Evolutionary conservation across 2,329 filamentous ascomycete species (phyloP).

Genomic region (Claviceps purpurea): DNA sequence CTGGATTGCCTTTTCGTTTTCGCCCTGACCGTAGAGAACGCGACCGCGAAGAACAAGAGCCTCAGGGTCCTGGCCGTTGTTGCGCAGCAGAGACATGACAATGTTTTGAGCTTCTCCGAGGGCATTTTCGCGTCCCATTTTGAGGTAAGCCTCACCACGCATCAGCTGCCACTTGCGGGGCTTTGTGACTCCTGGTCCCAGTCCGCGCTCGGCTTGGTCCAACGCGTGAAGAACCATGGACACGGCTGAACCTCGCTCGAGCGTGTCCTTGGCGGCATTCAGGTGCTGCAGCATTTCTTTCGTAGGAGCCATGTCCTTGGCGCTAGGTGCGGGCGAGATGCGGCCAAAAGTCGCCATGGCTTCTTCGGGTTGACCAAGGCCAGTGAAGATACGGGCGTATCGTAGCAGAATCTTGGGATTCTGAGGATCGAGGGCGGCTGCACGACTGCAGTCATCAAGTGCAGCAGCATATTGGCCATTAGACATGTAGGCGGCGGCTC

Average conservation of each 20-base stretch:
- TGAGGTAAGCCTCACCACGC: conserved; percentile 80
- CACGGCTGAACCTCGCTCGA: conserved; percentile 62
- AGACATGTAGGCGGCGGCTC: conserved; percentile 87
- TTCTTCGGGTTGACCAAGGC: conserved; percentile 72
- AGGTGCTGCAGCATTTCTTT: conserved; percentile 76
- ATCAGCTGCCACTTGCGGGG: conserved; percentile 91
- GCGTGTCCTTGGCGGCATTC: conserved; percentile 61
- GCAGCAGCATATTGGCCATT: conserved; percentile 67
- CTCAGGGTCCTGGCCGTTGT: conserved; percentile 86
- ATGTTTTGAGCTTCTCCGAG: conserved; percentile 87
- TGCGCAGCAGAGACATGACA: conserved; percentile 72
- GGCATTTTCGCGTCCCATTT: conserved; percentile 82
- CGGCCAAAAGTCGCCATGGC: conserved; percentile 70
- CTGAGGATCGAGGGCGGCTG: conserved; percentile 69
- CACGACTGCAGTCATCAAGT: conserved; percentile 72
- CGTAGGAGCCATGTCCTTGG: conserved; percentile 75
- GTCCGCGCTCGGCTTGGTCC: conserved; percentile 72
- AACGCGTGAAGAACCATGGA: conserved; percentile 89
- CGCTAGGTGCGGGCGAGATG: conserved; percentile 67
- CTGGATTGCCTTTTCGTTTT: conserved; percentile 88
- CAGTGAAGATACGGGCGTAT: conserved; percentile 80
- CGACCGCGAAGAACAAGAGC: conserved; percentile 80
- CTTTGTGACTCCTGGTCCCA: conserved; percentile 62
- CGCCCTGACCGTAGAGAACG: conserved; percentile 78
- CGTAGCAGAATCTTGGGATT: conserved; percentile 83